Base-by-base conservation (phyloP, 2,329 filamentous ascomycete genomes). In the Drechslera avenae region DNA sequence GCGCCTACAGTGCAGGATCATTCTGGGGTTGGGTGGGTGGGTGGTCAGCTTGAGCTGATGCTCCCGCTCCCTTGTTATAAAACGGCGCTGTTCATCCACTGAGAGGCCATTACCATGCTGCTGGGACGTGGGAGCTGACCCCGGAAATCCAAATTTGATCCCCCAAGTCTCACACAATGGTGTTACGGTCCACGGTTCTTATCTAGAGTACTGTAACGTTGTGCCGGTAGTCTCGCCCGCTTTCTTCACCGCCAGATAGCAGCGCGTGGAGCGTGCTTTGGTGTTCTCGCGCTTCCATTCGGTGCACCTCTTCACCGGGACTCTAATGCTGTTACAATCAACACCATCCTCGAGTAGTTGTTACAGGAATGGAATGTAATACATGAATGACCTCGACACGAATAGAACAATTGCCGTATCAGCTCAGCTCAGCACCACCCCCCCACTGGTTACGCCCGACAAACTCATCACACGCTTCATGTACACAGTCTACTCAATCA, bases 1-100 rank as follows among this genome's bases (percentile, higher is more conserved):
- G 35, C 45, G 46, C 59, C 48, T 59, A 60, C 57, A 52, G 50
- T 54, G 57, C 42, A 54, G 34, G 35, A 50, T 52, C 41, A 43
- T 34, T n/a, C 46, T 37, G 21, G 26, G 13, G 28, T 35, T 45
- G 19, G 23, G 47, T 39, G 19, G 23, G 47, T 39, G 49, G 59
- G 61, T 68, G 64, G 66, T 67, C 64, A 67, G 64, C 64, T 31
- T 59, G 23, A 43, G 47, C 49, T 53, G 48, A 54, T 53, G 32
- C 46, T 55, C 56, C 57, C 48, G 43, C 46, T 54, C 34, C 42
- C 40, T 53, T 50, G 62, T 60, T 57, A n/a, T n/a, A 52, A 19
- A 41, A 34, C 44, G 33, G 45, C 48, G 42, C 39, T 42, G 39
- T 32, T 33, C 35, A 46, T 37, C 54, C 48, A 50, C 39, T 33